phyloP scores from a whole-genome alignment of 306 rosid genomes.

The Quercus wislizeni region DNA sequence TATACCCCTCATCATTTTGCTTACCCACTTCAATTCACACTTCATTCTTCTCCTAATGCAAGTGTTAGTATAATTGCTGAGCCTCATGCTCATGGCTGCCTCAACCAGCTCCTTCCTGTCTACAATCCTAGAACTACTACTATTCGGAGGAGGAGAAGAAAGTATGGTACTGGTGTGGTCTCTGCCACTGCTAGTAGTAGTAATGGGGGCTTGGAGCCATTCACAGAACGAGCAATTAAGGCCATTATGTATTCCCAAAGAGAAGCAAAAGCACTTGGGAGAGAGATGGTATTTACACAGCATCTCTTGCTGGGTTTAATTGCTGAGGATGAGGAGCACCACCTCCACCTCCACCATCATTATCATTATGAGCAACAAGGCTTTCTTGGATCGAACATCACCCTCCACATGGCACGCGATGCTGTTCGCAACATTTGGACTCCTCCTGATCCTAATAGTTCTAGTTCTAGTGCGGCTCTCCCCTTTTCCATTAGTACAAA shows the following conservation, averaged over 20 bases:
- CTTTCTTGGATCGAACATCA: conserved; percentile 61
- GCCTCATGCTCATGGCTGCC: background rate
- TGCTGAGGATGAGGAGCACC: conserved; percentile 55
- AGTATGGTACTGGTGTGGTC: conserved; percentile 7
- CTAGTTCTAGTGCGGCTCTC: conserved; percentile 28
- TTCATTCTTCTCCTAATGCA: background rate
- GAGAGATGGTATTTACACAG: conserved; percentile 57
- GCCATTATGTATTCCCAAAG: conserved; percentile 63
- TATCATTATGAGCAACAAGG: conserved; percentile 35
- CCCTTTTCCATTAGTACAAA: conserved; percentile 67
- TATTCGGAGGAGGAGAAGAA: conserved; percentile 16
- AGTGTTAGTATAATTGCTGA: background rate
- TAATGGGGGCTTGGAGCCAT: conserved; percentile 47
- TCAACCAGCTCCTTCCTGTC: background rate
- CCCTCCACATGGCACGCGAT: conserved; percentile 58
- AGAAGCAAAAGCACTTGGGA: conserved; percentile 65
- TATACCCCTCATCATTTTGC: background rate
- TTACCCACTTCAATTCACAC: background rate
- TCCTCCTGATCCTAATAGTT: background rate
- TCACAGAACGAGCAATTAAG: conserved; percentile 80
- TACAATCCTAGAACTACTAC: background rate
- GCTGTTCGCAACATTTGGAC: conserved; percentile 51
- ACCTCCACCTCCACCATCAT: conserved; percentile 7
- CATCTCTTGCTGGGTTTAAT: conserved; percentile 81
- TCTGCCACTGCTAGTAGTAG: conserved; percentile 26